Evolutionary conservation across 1,139 yeast genomes (phyloP).

Genomic region (Candida frijolesensis): DNA sequence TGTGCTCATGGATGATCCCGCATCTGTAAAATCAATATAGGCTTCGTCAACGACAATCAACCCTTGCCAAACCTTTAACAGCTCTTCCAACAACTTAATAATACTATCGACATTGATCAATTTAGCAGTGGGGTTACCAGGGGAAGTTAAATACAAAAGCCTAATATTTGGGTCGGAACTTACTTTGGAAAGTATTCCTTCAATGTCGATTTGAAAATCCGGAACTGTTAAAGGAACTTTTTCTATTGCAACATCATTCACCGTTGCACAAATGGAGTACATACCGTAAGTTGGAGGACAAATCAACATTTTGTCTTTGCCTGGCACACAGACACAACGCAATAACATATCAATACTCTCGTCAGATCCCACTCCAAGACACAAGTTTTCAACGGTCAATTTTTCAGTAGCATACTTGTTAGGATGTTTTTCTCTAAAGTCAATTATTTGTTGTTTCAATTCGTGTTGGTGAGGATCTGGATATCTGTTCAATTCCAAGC

Average conservation of each 20-base stretch:
- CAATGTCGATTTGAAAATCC: constrained; percentile 67
- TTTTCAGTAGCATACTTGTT: constrained; percentile 22
- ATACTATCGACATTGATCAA: constrained; percentile 53
- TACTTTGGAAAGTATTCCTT: constrained; percentile 55
- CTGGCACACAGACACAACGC: constrained; percentile 84
- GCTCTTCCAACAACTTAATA: constrained; percentile 51
- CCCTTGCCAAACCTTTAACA: constrained; percentile 62
- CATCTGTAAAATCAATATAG: constrained; percentile 69
- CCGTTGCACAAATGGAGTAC: constrained; percentile 89
- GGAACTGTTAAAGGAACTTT: constrained; percentile 63
- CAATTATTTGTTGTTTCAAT: constrained; percentile 70
- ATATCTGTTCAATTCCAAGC: constrained; percentile 74
- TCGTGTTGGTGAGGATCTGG: constrained; percentile 96
- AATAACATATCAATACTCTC: constrained; percentile 90
- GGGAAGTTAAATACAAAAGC: constrained; percentile 85
- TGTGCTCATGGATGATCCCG: constrained; percentile 68
- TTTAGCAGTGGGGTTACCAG: constrained; percentile 96
- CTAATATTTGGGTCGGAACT: constrained; percentile 62
- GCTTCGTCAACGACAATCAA: constrained; percentile 92
- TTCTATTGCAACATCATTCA: constrained; percentile 81
- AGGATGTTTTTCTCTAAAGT: constrained; percentile 64
- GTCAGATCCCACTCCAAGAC: constrained; percentile 96
- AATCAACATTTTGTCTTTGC: constrained; percentile 73
- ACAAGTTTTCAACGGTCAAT: constrained; percentile 67
- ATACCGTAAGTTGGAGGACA: constrained; percentile 98